Conservation (phyloP, 1,284 basidiomycete genomes). For the Mycena sp. region DNA sequence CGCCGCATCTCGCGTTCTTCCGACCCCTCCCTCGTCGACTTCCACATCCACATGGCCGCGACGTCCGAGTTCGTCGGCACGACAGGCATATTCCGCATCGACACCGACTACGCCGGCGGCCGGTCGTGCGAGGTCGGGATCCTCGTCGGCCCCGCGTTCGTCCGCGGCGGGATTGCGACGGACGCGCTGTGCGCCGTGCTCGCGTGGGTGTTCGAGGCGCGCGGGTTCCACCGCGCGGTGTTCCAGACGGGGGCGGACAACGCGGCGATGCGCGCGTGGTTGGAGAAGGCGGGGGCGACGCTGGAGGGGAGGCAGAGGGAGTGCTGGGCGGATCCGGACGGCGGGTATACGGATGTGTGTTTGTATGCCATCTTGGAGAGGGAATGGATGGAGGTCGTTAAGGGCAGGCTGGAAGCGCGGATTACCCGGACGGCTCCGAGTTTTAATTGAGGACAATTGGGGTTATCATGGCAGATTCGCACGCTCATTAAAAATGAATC, state of each 20-base stretch:
- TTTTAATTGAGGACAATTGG: too few relatives aligned
- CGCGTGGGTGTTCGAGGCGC: conserved; percentile 50
- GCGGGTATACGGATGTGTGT: conserved; percentile 47
- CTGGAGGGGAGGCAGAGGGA: conserved; percentile 49
- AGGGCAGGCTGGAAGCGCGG: conserved; percentile 30
- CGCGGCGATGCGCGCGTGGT: conserved; percentile 53
- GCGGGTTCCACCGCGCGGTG: conserved; percentile 49
- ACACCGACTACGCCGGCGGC: conserved; percentile 38
- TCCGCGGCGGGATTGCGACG: conserved; percentile 50
- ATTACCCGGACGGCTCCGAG: conserved; percentile 12
- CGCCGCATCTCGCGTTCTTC: conserved; percentile 47
- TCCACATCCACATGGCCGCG: conserved; percentile 45
- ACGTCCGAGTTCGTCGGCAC: conserved; percentile 43
- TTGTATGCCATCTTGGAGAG: conserved; percentile 52
- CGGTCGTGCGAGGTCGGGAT: conserved; percentile 56
- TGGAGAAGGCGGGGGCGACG: conserved; percentile 50
- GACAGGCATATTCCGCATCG: conserved; percentile 50
- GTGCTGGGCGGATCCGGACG: conserved; percentile 45
- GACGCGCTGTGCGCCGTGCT: conserved; percentile 51
- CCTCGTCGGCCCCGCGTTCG: conserved; percentile 46
- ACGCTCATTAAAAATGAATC: too few relatives aligned
- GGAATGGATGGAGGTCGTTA: conserved; percentile 51
- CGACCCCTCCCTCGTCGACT: conserved; percentile 45
- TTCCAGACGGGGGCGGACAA: conserved; percentile 54
- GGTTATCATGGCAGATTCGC: too few relatives aligned